A percentile compares a stretch with the other conserved stretches of the same genome.
Evolutionary conservation across 371 early-diverging fungal species (phyloP).

Genomic region (Mortierella sp.): DNA sequence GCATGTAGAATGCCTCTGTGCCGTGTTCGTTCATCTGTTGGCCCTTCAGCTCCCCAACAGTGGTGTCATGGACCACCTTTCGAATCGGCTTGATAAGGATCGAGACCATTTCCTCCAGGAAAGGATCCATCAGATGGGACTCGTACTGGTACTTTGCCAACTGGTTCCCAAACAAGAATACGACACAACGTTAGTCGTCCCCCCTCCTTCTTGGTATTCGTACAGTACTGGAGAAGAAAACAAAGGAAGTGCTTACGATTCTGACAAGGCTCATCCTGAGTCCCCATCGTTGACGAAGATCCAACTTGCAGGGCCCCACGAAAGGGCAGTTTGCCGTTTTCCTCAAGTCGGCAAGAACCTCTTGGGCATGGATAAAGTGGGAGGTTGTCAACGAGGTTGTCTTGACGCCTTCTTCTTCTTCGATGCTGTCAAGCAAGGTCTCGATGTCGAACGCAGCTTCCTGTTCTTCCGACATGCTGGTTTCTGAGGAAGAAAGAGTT

Average conservation of each 20-base stretch:
- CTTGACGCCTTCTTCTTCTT: not conserved
- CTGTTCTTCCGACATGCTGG: constrained; percentile 9
- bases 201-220: too few relatives aligned
- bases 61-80: constrained; percentile 54
- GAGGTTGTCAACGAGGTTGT: constrained; percentile 31
- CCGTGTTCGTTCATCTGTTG: constrained; percentile 40
- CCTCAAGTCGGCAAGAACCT: constrained; percentile 32
- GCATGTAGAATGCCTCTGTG: constrained; percentile 59
- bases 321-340: constrained; percentile 13
- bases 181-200: not conserved
- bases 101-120: constrained; percentile 77
- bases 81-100: constrained; percentile 72
- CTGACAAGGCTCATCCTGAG: constrained; percentile 14
- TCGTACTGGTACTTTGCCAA: constrained; percentile 87
- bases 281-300: constrained; percentile 22
- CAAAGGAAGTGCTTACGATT: not conserved
- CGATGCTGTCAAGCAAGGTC: constrained; percentile 24
- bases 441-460: constrained; percentile 24
- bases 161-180: constrained; percentile 34
- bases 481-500: not conserved
- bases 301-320: constrained; percentile 28
- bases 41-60: constrained; percentile 45
- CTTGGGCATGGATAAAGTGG: constrained; percentile 22
- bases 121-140: constrained; percentile 88
- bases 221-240: too few relatives aligned